phyloP scores from a whole-genome alignment of 2,329 filamentous ascomycete genomes.

The Achaetomium macrosporum region DNA sequence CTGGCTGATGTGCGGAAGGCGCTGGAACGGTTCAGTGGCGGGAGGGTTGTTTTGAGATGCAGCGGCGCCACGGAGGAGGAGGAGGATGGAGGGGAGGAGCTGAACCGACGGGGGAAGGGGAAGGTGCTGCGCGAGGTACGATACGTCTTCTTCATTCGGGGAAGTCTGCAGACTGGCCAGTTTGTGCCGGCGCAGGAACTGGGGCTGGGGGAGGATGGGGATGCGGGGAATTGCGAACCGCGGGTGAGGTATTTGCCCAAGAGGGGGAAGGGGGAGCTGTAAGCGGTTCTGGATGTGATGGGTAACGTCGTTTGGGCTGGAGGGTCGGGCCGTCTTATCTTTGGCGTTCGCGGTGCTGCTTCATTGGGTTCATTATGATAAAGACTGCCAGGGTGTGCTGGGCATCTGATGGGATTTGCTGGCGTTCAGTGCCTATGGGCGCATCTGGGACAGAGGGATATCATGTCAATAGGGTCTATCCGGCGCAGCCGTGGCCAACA shows the following conservation, averaged over 20 bases:
- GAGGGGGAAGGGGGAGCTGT: constrained; percentile 16
- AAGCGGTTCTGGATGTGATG: neutral
- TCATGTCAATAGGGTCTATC: no score
- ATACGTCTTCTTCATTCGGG: constrained; percentile 42
- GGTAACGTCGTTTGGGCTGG: neutral
- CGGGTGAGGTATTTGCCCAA: constrained; percentile 39
- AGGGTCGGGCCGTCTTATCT: neutral
- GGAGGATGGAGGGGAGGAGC: no score
- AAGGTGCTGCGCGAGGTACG: constrained; percentile 46
- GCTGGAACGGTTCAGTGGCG: constrained; percentile 40
- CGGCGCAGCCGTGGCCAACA: neutral
- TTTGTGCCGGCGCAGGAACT: constrained; percentile 39
- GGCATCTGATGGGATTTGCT: no score
- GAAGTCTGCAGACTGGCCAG: constrained; percentile 44
- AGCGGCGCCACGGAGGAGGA: neutral
- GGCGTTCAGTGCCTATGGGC: no score
- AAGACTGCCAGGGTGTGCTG: no score
- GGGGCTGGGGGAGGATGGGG: constrained; percentile 30
- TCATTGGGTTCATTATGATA: neutral
- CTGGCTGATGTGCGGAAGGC: constrained; percentile 37
- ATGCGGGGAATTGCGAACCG: constrained; percentile 35
- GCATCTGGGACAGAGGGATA: no score
- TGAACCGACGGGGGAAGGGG: constrained; percentile 23
- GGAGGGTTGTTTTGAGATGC: constrained; percentile 41
- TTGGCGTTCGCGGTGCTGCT: constrained; percentile 6